Percentiles rank a stretch among this genome's conserved stretches.
These are phyloP conservation scores for Astrocystis sublimbata DNA, from an alignment of 495 filamentous ascomycete species.

Conservation along the genomic window DNA sequence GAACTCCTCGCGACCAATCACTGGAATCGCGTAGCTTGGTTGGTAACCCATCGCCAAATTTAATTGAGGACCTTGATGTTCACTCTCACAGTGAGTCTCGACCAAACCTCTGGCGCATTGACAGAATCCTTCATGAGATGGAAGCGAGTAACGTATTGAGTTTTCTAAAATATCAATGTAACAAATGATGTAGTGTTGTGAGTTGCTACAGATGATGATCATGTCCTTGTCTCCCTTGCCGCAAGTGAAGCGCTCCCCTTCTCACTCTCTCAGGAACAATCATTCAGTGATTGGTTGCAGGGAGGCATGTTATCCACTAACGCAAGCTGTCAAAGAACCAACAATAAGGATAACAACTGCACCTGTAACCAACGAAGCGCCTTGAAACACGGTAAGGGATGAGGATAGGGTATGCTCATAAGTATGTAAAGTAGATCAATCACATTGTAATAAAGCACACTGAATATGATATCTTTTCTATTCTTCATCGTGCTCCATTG, in stretches of 20 bases:
- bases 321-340: neutral
- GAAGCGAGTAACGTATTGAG: no score
- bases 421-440: neutral
- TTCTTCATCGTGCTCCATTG: no score
- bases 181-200: no score
- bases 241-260: neutral
- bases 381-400: neutral
- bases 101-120: neutral
- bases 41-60: no score
- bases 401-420: neutral
- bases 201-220: no score
- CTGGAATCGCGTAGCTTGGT: no score
- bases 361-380: neutral
- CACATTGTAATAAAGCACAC: no score
- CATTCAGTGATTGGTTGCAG: neutral
- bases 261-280: neutral
- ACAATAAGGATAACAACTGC: neutral
- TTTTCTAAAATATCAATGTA: no score
- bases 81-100: neutral
- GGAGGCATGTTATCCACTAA: constrained; percentile 5
- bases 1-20: no score
- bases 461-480: no score
- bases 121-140: neutral
- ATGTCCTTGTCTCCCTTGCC: no score
- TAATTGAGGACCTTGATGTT: no score